These are phyloP conservation scores for Phlebiopsis flavidoalba DNA, from an alignment of 768 basidiomycete species.

Conservation along the genomic window DNA sequence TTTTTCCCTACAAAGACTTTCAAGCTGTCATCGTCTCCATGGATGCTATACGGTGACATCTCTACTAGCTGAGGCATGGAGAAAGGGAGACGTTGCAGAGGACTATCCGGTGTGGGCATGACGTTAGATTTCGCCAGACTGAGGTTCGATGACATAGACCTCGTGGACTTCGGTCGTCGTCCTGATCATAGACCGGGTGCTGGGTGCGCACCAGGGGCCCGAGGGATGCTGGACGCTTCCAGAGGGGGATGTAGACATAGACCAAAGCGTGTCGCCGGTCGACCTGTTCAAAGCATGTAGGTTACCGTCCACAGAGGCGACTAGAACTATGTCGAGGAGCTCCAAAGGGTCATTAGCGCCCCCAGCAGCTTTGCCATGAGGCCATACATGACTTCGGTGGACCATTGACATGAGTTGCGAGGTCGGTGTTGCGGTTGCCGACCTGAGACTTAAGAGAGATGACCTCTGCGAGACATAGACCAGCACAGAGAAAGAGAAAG, in stretches of 20 bases:
- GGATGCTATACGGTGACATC: slow-evolving; percentile 77
- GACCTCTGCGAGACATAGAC: slow-evolving; percentile 22
- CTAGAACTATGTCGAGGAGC: slow-evolving; percentile 77
- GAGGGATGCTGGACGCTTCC: slow-evolving; percentile 42
- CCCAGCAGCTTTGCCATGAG: background rate
- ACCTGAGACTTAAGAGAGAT: slow-evolving; percentile 16
- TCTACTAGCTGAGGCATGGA: slow-evolving; percentile 93
- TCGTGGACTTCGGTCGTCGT: slow-evolving; percentile 60
- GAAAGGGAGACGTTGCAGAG: slow-evolving; percentile 84
- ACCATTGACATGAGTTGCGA: slow-evolving; percentile 17
- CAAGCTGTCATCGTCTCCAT: slow-evolving; percentile 47
- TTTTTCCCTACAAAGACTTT: slow-evolving; percentile 88
- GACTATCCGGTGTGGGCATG: slow-evolving; percentile 59
- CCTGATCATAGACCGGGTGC: slow-evolving; percentile 54
- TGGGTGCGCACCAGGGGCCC: slow-evolving; percentile 71
- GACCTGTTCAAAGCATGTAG: slow-evolving; percentile 91
- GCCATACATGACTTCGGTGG: slow-evolving; percentile 6
- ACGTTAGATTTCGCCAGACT: slow-evolving; percentile 93
- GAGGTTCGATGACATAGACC: slow-evolving; percentile 91
- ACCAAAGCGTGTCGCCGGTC: slow-evolving; percentile 82
- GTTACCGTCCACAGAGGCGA: slow-evolving; percentile 91
- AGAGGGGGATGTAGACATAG: slow-evolving; percentile 47
- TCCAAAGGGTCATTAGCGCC: slow-evolving; percentile 37
- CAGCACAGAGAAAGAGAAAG: slow-evolving; percentile 16
- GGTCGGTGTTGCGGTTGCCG: slow-evolving; percentile 13